Evolutionary conservation across 2,329 filamentous ascomycete genomes (phyloP).

Genomic region (Stylonectria norvegica): DNA sequence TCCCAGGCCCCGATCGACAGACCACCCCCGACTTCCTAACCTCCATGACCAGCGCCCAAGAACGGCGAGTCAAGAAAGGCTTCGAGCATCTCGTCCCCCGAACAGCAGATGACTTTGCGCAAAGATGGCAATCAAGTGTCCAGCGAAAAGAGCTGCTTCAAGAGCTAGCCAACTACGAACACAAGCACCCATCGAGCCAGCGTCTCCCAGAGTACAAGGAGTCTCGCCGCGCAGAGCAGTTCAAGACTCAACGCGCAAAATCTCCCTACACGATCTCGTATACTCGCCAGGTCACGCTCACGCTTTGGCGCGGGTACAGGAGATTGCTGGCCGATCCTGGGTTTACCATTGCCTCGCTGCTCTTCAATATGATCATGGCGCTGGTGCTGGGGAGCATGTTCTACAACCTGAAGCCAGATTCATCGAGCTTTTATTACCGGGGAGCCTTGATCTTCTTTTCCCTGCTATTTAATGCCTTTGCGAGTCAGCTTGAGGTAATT

Average conservation of each 20-base stretch:
- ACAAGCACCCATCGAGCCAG: slow-evolving; percentile 15
- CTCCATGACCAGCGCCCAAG: slow-evolving; percentile 42
- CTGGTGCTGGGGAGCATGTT: slow-evolving; percentile 54
- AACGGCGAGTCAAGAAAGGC: slow-evolving; percentile 32
- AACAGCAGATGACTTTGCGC: slow-evolving; percentile 37
- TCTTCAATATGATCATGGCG: slow-evolving; percentile 46
- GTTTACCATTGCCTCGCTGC: slow-evolving; percentile 37
- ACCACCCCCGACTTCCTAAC: slow-evolving; percentile 28
- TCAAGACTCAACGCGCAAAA: slow-evolving; percentile 37
- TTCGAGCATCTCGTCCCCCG: slow-evolving; percentile 33
- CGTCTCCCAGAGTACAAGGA: slow-evolving; percentile 20
- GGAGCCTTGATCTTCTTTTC: slow-evolving; percentile 51
- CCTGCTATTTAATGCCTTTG: slow-evolving; percentile 49
- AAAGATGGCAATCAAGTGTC: slow-evolving; percentile 29
- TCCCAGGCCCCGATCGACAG: slow-evolving; percentile 22
- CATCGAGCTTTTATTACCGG: slow-evolving; percentile 44
- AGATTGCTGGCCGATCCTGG: slow-evolving; percentile 39
- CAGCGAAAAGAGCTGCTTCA: slow-evolving; percentile 26
- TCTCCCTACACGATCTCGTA: slow-evolving; percentile 49
- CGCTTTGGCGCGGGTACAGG: slow-evolving; percentile 39
- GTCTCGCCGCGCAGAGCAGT: slow-evolving; percentile 23
- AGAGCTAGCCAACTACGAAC: slow-evolving; percentile 29
- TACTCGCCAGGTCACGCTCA: slow-evolving; percentile 42
- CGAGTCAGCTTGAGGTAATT: slow-evolving; percentile 31
- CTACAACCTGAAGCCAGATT: slow-evolving; percentile 42